These are phyloP conservation scores for Fusarium veterinarium DNA, from an alignment of 2,329 filamentous ascomycete species.

Conservation along the genomic window DNA sequence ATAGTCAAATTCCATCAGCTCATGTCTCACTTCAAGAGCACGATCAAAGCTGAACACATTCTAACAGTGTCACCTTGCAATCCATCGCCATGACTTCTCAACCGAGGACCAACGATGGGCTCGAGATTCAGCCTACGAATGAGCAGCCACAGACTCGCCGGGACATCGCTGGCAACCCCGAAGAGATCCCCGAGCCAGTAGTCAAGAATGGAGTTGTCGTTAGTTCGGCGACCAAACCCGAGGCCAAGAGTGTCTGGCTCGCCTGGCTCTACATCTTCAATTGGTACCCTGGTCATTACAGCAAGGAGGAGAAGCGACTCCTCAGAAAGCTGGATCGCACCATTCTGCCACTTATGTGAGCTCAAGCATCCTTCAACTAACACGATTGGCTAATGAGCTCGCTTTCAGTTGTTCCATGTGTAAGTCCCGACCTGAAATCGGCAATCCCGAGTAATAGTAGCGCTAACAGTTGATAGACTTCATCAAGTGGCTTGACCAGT, in stretches of 20 bases:
- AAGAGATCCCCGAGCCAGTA: background rate
- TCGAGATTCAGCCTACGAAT: background rate
- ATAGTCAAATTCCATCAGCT: background rate
- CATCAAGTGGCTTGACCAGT: constrained; percentile 50
- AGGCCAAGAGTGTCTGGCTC: background rate
- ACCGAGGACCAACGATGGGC: background rate
- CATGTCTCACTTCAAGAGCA: background rate
- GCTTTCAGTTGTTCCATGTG: background rate
- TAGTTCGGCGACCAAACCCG: background rate
- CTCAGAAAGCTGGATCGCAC: background rate
- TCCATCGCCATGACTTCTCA: background rate
- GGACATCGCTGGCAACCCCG: background rate
- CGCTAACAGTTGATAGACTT: constrained; percentile 45
- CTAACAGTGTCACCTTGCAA: background rate
- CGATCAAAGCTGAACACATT: background rate
- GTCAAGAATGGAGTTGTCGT: background rate
- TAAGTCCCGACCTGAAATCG: background rate
- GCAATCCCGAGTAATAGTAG: background rate
- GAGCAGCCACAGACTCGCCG: background rate
- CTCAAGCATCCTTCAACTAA: too few species aligned
- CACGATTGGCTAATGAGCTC: background rate
- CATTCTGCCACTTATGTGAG: background rate
- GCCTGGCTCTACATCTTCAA: background rate
- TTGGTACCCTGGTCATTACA: background rate
- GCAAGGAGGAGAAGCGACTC: background rate